Evolutionary conservation across 2,329 filamentous ascomycete genomes (phyloP), one percentile per base, ranked within the genome.

Genomic region (Ciborinia camelliae): DNA sequence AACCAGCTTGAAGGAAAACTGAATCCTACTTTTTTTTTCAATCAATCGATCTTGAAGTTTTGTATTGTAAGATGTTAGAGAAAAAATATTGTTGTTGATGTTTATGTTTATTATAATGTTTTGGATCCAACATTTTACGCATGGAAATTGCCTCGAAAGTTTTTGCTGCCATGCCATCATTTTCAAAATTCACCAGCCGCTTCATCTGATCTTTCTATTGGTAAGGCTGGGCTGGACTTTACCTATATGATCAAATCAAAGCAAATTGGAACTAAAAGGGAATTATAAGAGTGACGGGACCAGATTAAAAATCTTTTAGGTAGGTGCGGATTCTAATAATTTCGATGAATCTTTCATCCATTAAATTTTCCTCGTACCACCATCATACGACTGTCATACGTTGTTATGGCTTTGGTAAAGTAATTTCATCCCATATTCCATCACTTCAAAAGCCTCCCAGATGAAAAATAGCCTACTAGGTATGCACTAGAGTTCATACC

Each of bases 11-110:
- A 41, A 41, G 10, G n/a, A 8, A 30, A 12, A 43, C 10, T 18
- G 2, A 30, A n/a, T 14, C 4, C 15, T 10, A 50, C 41, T 28
- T 2, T 43, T 2, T 43, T 2, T 30, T n/a, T 18, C 4, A 15
- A 55, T n/a, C 37, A 30, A 55, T 55, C 37, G 37, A 43, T 55
- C 53, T 55, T 43, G 26, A 43, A 30, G 18, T 55, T 30, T 30
- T 15, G 9, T 30, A 18, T 43, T 55, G 37, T 30, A 15, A 30
- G 26, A 14, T 30, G 26, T n/a, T 32, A 8, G 23, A n/a, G 9
- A 55, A 30, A 55, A 30, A 6, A 15, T 55, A 6, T 43, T 55
- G 37, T 41, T 30, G 37, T 2, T 28, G 23, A 15, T 55, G 14
- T 43, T 6, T 39, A n/a, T 4, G 14, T 43, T 15, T 30, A n/a